phyloP scores from a whole-genome alignment of 768 basidiomycete species.

The Naganishia onofrii region DNA sequence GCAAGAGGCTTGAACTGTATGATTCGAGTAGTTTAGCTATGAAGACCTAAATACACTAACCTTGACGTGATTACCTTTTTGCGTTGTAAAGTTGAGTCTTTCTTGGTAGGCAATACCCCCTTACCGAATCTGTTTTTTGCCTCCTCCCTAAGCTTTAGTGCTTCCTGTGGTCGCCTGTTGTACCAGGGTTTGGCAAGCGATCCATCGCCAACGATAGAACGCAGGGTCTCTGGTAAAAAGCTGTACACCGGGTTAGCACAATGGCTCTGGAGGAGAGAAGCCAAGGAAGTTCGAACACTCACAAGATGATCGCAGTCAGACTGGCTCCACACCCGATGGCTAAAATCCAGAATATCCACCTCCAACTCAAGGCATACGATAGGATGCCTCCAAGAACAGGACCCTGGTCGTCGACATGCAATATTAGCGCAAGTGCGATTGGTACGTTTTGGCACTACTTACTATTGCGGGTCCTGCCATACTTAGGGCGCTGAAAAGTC shows the following conservation, averaged over 20 bases:
- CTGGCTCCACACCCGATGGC: constrained; percentile 40
- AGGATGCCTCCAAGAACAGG: constrained; percentile 60
- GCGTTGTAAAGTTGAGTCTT: constrained; percentile 29
- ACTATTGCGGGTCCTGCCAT: constrained; percentile 40
- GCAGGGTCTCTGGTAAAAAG: constrained; percentile 58
- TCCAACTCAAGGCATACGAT: constrained; percentile 65
- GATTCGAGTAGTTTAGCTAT: neutral
- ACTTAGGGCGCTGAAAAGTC: constrained; percentile 57
- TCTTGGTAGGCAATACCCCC: constrained; percentile 25
- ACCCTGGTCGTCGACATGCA: too few relatives aligned
- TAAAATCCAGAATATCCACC: constrained; percentile 49
- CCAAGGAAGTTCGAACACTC: neutral
- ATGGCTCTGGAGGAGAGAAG: too few relatives aligned
- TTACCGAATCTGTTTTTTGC: constrained; percentile 37
- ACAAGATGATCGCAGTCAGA: constrained; percentile 53
- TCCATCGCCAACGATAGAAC: constrained; percentile 48
- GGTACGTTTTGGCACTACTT: constrained; percentile 2
- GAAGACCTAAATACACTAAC: neutral
- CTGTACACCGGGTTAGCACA: constrained; percentile 2
- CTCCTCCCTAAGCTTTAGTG: constrained; percentile 34
- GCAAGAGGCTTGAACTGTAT: constrained; percentile 44
- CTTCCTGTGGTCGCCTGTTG: constrained; percentile 40
- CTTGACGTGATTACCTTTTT: constrained; percentile 37
- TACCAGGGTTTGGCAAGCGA: constrained; percentile 45
- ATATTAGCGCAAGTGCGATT: constrained; percentile 33